These are phyloP conservation scores for Apophysomyces trapeziformis DNA, from an alignment of 371 early-diverging fungal genomes.

Conservation along the genomic window DNA sequence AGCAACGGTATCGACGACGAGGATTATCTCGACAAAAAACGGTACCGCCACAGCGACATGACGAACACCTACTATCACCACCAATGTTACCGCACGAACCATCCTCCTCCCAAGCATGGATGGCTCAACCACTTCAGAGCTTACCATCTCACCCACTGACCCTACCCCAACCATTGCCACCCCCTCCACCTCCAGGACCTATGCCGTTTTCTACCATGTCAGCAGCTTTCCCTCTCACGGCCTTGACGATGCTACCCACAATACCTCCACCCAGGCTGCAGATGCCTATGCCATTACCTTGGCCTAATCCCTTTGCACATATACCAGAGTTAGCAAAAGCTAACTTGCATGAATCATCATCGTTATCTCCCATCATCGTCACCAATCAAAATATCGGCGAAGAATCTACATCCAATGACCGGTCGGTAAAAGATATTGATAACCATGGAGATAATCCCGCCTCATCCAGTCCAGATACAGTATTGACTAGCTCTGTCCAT, in stretches of 20 bases:
- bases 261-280: not conserved
- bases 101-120: not conserved
- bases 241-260: not conserved
- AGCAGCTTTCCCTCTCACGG: not conserved
- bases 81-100: not conserved
- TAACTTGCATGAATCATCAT: no score
- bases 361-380: no score
- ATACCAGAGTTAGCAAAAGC: not conserved
- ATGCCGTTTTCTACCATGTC: not conserved
- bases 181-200: not conserved
- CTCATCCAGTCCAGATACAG: not conserved
- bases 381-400: not conserved
- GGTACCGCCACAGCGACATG: not conserved
- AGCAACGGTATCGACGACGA: not conserved
- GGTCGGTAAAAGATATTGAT: not conserved
- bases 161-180: not conserved
- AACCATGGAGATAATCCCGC: not conserved
- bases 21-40: not conserved
- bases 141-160: not conserved
- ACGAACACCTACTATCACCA: not conserved
- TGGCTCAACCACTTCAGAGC: not conserved
- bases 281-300: not conserved
- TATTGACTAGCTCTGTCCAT: not conserved
- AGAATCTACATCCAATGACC: not conserved
- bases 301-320: not conserved